Conservation (phyloP, 2,329 filamentous ascomycete genomes). For the Exophiala xenobiotica region DNA sequence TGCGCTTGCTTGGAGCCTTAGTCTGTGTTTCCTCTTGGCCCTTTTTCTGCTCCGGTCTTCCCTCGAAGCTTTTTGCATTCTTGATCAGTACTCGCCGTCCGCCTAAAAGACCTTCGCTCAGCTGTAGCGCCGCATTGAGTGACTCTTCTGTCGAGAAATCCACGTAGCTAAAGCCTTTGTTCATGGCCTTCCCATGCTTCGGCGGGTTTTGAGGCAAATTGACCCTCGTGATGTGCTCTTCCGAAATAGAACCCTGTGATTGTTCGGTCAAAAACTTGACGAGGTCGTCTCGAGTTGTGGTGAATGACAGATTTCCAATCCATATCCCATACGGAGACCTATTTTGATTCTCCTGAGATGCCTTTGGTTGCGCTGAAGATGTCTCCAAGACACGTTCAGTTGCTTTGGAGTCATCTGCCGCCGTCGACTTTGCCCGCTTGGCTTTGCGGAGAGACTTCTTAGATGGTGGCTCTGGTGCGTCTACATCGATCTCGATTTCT, state of each 20-base stretch:
- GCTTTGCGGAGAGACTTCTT: constrained; percentile 88
- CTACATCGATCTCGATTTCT: constrained; percentile 86
- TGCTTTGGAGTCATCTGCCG: constrained; percentile 24
- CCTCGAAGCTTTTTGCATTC: constrained; percentile 83
- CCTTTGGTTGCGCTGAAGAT: constrained; percentile 25
- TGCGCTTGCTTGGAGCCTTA: constrained; percentile 70
- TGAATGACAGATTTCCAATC: constrained; percentile 95
- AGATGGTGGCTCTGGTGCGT: constrained; percentile 87
- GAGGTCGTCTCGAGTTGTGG: constrained; percentile 69
- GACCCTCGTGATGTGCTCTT: constrained; percentile 76
- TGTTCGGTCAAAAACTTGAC: constrained; percentile 66
- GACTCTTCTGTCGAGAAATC: constrained; percentile 73
- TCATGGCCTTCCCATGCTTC: constrained; percentile 59
- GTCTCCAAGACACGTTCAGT: constrained; percentile 33
- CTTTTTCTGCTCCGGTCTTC: constrained; percentile 66
- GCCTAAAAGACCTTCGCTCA: constrained; percentile 78
- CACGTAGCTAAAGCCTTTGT: constrained; percentile 95
- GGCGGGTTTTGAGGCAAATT: constrained; percentile 67
- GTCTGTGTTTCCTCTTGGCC: constrained; percentile 39
- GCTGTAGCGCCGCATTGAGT: constrained; percentile 72
- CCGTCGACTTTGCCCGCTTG: constrained; percentile 62
- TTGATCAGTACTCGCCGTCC: constrained; percentile 89
- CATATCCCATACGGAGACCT: constrained; percentile 85
- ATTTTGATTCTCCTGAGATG: constrained; percentile 37
- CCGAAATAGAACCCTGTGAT: constrained; percentile 42